A percentile compares a stretch with the other conserved stretches of the same genome.
These are phyloP conservation scores for Wilhelminamyces savonicus DNA, from an alignment of 805 yeast genomes.

Conservation along the genomic window DNA sequence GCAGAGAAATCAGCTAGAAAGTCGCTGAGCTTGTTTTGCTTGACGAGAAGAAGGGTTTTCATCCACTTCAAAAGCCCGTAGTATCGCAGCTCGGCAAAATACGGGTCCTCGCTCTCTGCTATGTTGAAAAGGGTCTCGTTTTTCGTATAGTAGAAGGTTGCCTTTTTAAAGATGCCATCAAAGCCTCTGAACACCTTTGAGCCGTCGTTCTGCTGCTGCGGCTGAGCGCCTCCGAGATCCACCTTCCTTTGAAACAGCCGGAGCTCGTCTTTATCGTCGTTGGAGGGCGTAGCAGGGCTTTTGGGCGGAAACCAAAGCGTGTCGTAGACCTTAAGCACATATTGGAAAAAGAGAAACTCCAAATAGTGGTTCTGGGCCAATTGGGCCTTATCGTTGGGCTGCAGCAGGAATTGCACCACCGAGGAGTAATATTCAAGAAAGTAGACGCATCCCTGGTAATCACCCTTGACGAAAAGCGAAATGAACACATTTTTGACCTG, in stretches of 20 bases:
- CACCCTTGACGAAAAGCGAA: constrained; percentile 10
- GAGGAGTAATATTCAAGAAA: constrained; percentile 11
- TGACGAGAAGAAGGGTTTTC: constrained; percentile 16
- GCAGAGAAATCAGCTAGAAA: constrained; percentile 17
- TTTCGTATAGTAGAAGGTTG: constrained; percentile 15
- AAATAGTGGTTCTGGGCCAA: constrained; percentile 18
- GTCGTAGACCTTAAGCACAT: constrained; percentile 13
- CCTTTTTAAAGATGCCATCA: constrained; percentile 15
- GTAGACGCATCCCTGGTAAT: constrained; percentile 12
- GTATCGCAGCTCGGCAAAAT: constrained; percentile 15
- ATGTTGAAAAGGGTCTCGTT: constrained; percentile 10
- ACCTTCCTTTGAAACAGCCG: constrained; percentile 2
- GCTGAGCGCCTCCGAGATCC: not conserved
- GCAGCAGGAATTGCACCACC: constrained; percentile 16
- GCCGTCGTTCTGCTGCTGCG: constrained; percentile 3
- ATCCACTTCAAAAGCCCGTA: constrained; percentile 17
- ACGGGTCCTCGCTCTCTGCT: too few relatives aligned
- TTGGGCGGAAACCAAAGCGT: constrained; percentile 15
- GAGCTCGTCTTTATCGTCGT: too few relatives aligned
- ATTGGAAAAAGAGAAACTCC: constrained; percentile 23
- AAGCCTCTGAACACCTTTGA: too few relatives aligned
- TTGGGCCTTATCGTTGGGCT: constrained; percentile 14
- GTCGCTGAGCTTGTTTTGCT: constrained; percentile 17
- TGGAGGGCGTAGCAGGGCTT: not conserved
- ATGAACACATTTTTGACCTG: constrained; percentile 3